Conservation (phyloP, 2,329 filamentous ascomycete genomes). For the Cercospora sp. region DNA sequence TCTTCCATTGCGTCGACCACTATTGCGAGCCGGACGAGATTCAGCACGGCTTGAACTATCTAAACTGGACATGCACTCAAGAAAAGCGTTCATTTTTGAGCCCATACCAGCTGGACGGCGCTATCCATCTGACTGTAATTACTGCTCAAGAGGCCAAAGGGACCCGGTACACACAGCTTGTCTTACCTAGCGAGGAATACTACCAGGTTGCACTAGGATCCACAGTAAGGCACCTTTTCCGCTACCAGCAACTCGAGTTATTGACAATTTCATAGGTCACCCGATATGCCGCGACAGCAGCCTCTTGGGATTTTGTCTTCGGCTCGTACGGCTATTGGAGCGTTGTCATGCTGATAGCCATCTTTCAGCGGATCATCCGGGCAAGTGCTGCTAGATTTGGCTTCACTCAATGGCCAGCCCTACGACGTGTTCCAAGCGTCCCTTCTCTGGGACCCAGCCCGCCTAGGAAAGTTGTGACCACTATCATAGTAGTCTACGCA, state of each 20-base stretch:
- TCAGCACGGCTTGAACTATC: background rate
- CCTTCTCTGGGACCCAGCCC: constrained; percentile 40
- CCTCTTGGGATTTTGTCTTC: background rate
- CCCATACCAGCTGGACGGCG: background rate
- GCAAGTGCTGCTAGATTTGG: background rate
- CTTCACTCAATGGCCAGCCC: background rate
- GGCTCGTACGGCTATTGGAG: constrained; percentile 45
- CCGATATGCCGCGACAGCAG: background rate
- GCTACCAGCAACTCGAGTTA: background rate
- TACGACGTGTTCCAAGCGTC: background rate
- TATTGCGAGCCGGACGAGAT: background rate
- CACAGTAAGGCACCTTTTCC: background rate
- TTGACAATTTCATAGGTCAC: background rate
- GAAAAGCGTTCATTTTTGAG: background rate
- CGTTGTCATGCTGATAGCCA: constrained; percentile 40
- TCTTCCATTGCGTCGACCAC: background rate
- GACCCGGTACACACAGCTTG: background rate
- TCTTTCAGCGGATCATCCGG: constrained; percentile 35
- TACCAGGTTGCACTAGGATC: background rate
- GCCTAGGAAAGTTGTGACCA: constrained; percentile 49
- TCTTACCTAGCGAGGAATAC: background rate
- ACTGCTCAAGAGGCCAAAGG: background rate
- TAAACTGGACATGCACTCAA: background rate
- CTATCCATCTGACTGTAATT: background rate
- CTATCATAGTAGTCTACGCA: constrained; percentile 49